A percentile compares a stretch with the other conserved stretches of the same genome.
Evolutionary conservation across 768 basidiomycete species (phyloP).

Genomic region (Boletus insuetus): DNA sequence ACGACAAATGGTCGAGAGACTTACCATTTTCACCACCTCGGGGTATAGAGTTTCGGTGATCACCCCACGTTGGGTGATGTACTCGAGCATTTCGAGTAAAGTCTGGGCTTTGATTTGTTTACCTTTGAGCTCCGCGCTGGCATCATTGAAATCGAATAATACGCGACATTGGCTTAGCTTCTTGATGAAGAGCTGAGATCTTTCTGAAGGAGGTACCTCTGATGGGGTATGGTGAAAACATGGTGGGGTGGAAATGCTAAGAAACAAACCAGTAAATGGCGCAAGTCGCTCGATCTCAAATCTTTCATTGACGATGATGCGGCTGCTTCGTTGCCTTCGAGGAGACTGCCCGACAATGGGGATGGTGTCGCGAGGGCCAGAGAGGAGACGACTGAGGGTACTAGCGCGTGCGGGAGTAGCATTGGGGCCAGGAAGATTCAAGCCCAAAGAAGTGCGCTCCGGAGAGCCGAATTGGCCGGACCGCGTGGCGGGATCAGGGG

Average conservation of each 20-base stretch:
- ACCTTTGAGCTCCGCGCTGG: conserved; percentile 90
- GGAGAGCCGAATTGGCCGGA: conserved; percentile 41
- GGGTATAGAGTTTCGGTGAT: conserved; percentile 98
- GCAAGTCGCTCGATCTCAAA: conserved; percentile 95
- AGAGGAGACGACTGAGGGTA: conserved; percentile 70
- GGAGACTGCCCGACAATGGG: conserved; percentile 95
- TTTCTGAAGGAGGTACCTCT: conserved; percentile 90
- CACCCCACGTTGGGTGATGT: conserved; percentile 94
- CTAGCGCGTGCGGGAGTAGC: conserved; percentile 64
- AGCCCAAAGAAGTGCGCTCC: conserved; percentile 46
- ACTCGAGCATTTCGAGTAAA: conserved; percentile 97
- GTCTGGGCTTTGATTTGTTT: conserved; percentile 99
- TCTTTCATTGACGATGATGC: conserved; percentile 94
- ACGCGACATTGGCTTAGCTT: conserved; percentile 97
- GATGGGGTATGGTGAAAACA: neutral
- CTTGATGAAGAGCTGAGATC: conserved; percentile 86
- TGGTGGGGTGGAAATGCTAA: conserved; percentile 2
- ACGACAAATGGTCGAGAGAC: conserved; percentile 23
- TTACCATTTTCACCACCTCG: conserved; percentile 96
- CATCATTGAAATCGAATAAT: conserved; percentile 98
- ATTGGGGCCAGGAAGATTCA: conserved; percentile 45
- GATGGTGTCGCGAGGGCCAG: conserved; percentile 92
- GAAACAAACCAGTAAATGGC: conserved; percentile 69
- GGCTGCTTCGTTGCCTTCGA: conserved; percentile 94
- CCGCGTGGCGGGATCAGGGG: conserved; percentile 46